Percentiles rank a stretch among this genome's conserved stretches.
Evolutionary conservation across 306 rosid genomes (phyloP).

Genomic region (Medicago arabica): DNA sequence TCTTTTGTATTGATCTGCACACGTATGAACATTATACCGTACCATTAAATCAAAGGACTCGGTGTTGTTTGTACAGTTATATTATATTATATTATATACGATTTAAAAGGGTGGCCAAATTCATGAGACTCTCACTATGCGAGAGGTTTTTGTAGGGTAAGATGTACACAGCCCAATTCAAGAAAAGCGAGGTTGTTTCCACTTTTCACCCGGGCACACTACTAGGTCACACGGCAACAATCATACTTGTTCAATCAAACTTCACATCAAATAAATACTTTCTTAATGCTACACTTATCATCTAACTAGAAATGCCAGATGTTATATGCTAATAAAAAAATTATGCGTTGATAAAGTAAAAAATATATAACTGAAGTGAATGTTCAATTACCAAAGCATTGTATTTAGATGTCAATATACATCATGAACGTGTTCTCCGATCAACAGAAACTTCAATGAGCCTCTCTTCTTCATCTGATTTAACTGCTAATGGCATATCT

Average conservation of each 20-base stretch:
- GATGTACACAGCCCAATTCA: neutral
- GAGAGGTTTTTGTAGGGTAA: neutral
- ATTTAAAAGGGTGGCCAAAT: conserved; percentile 1
- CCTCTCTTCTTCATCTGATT: conserved; percentile 68
- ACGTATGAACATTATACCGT: conserved; percentile 1
- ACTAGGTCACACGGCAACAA: conserved; percentile 2
- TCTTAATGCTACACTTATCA: conserved; percentile 5
- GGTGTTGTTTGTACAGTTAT: neutral
- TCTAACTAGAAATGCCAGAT: conserved; percentile 8
- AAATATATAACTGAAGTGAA: conserved; percentile 1
- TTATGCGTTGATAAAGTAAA: conserved; percentile 20
- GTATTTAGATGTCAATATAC: conserved; percentile 32
- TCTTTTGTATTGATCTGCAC: conserved; percentile 15
- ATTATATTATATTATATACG: neutral
- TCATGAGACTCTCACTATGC: conserved; percentile 1
- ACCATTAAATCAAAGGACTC: neutral
- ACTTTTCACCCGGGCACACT: conserved; percentile 11
- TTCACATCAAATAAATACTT: conserved; percentile 19
- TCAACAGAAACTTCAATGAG: conserved; percentile 69
- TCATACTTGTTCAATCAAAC: neutral
- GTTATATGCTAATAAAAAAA: conserved; percentile 13
- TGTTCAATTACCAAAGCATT: conserved; percentile 41
- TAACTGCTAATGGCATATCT: conserved; percentile 66
- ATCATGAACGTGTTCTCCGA: conserved; percentile 64
- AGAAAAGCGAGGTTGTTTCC: conserved; percentile 5